Evolutionary conservation across 495 filamentous ascomycete genomes (phyloP), one percentile per base, ranked within the genome.

Genomic region (Hypoxylon rickii): DNA sequence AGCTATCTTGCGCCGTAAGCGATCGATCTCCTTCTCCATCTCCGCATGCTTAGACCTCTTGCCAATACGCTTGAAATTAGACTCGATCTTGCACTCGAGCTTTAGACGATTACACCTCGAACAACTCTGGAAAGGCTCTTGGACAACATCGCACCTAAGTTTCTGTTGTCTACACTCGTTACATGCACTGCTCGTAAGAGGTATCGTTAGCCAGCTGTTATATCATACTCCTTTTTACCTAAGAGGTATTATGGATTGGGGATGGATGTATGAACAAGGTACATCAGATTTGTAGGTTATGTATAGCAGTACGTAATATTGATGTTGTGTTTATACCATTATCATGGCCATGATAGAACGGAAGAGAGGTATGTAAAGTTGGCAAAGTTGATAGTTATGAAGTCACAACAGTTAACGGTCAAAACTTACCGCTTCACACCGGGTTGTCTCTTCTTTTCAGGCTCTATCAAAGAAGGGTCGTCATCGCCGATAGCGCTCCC

Each of bases 131-230:
- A 90, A 96, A 3, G 89, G 89, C 46, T 91, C 89, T 75, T 93
- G 89, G 38, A 89, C 76, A 50, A 96, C 92, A 80, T 96, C 88
- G 80, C 92, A 97, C 61, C 89, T 74, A 64, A 92, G 90, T 81
- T 97, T 96, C 72, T 96, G 92, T 71, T 97, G 92, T 32, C 91
- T 83, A 71, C 92, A 97, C 69, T 97, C 90, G 73, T 97, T 96
- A 70, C 92, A 96, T 12, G 92, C 92, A 52, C 59, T 63, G 36
- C n/a, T 7, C 37, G n/a, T n/a, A 13, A 19, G 13, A 3, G 15
- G 36, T 26, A n/a, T 11, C 18, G 39, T 60, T 54, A 60, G 56
- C 37, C 36, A 41, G 3, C 26, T 45, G 11, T 38, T 6, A 10
- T 42, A 17, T 52, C 13, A 20, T 33, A 42, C n/a, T n/a, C n/a